Percentiles rank a stretch among this genome's conserved stretches.
Evolutionary conservation across 2,329 filamentous ascomycete species (phyloP).

Genomic region (Fusarium tricinctum): DNA sequence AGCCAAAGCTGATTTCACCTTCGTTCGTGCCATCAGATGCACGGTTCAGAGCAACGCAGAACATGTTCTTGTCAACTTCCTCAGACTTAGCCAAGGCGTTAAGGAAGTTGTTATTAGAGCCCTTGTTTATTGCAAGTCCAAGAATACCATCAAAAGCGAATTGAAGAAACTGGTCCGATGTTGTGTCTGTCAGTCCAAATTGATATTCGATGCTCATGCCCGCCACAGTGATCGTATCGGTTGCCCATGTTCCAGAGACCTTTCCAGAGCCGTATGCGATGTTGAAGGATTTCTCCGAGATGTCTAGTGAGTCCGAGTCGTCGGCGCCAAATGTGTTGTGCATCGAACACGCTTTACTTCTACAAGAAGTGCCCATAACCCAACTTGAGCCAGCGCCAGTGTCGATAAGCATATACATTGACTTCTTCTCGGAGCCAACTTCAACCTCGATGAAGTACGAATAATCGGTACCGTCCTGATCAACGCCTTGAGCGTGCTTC

Average conservation of each 20-base stretch:
- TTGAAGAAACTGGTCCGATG: slow-evolving; percentile 79
- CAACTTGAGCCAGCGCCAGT: slow-evolving; percentile 81
- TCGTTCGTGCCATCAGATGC: slow-evolving; percentile 74
- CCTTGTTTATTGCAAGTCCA: slow-evolving; percentile 76
- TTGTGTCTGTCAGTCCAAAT: slow-evolving; percentile 80
- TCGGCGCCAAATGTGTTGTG: slow-evolving; percentile 78
- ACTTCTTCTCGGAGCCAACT: slow-evolving; percentile 68
- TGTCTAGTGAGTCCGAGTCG: slow-evolving; percentile 75
- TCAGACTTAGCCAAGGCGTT: slow-evolving; percentile 70
- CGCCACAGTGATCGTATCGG: slow-evolving; percentile 77
- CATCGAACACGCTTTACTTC: slow-evolving; percentile 72
- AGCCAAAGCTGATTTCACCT: slow-evolving; percentile 84
- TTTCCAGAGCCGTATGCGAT: slow-evolving; percentile 84
- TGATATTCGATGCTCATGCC: slow-evolving; percentile 73
- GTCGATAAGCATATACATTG: slow-evolving; percentile 74
- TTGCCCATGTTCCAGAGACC: slow-evolving; percentile 75
- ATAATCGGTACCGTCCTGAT: slow-evolving; percentile 75
- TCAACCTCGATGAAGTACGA: slow-evolving; percentile 73
- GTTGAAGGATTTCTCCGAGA: slow-evolving; percentile 67
- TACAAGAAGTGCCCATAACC: slow-evolving; percentile 83
- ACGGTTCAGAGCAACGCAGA: slow-evolving; percentile 79
- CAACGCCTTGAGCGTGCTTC: slow-evolving; percentile 66
- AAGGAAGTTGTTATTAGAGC: slow-evolving; percentile 75
- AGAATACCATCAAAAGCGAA: slow-evolving; percentile 93
- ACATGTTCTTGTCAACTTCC: slow-evolving; percentile 72